Percentiles rank a stretch among this genome's conserved stretches.
phyloP scores from a whole-genome alignment of 208 protist genomes.

The Porcisia hertigi region DNA sequence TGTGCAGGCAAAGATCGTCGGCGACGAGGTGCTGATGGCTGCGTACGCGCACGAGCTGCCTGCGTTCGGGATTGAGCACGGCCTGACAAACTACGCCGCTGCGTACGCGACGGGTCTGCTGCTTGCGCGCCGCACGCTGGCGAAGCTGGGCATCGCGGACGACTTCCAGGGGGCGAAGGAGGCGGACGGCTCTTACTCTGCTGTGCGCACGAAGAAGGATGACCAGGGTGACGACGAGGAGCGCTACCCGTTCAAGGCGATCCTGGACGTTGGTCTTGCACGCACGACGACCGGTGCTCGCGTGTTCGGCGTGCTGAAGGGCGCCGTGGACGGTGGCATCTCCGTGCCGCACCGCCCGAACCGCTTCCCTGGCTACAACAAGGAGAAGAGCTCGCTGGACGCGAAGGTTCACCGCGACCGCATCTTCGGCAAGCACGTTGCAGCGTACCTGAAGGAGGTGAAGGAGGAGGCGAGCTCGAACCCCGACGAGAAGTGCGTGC shows the following conservation, averaged over 20 bases:
- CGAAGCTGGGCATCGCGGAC: conserved; percentile 94
- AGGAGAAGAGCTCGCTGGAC: conserved; percentile 88
- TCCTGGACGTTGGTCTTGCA: conserved; percentile 97
- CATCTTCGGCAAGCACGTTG: conserved; percentile 98
- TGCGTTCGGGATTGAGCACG: conserved; percentile 95
- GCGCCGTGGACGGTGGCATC: conserved; percentile 98
- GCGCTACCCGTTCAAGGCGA: conserved; percentile 95
- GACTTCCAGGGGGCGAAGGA: conserved; percentile 95
- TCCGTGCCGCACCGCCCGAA: conserved; percentile 96
- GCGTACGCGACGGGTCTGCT: conserved; percentile 98
- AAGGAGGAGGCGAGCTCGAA: conserved; percentile 92
- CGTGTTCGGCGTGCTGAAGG: conserved; percentile 95
- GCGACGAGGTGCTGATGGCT: conserved; percentile 94
- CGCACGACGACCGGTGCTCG: conserved; percentile 96
- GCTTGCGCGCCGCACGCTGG: conserved; percentile 95
- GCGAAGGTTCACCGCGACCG: conserved; percentile 92
- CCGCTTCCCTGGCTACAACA: conserved; percentile 96
- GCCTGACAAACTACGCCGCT: conserved; percentile 99
- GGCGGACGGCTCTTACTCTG: conserved; percentile 82
- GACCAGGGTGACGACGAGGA: conserved; percentile 86
- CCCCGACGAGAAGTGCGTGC: conserved; percentile 92
- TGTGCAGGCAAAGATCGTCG: conserved; percentile 94
- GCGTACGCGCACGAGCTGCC: conserved; percentile 98
- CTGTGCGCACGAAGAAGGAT: conserved; percentile 76
- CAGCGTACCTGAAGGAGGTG: conserved; percentile 98